Evolutionary conservation across 192 early-diverging fungal species (phyloP).

Genomic region (Backusella liffmaniae): DNA sequence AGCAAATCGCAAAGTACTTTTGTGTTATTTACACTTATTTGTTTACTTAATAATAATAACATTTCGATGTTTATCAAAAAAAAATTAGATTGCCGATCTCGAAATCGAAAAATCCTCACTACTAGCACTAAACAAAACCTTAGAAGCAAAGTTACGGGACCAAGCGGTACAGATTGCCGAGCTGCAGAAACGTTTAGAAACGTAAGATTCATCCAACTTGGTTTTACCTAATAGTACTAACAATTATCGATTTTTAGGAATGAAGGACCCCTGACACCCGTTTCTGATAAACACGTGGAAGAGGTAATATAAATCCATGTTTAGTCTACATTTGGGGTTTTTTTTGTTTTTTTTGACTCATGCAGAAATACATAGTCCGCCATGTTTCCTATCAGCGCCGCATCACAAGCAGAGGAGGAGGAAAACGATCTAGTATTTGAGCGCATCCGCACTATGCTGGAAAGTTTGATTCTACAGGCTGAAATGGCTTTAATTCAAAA

Average conservation of each 20-base stretch:
- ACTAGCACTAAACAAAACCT: constrained; percentile 18
- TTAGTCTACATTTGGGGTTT: constrained; percentile 6
- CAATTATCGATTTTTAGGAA: constrained; percentile 13
- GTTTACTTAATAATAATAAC: constrained; percentile 1
- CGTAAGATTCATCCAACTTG: constrained; percentile 7
- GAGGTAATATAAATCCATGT: constrained; percentile 19
- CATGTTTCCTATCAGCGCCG: not conserved
- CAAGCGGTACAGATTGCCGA: constrained; percentile 23
- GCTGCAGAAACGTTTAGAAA: constrained; percentile 24
- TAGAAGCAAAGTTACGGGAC: constrained; percentile 16
- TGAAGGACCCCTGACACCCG: constrained; percentile 30
- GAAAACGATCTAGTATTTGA: constrained; percentile 4
- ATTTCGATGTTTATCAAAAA: not conserved
- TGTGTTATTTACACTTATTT: not conserved
- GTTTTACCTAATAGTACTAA: not conserved
- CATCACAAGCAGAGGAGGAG: not conserved
- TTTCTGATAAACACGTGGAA: constrained; percentile 20
- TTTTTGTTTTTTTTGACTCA: constrained; percentile 3
- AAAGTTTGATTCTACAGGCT: constrained; percentile 8
- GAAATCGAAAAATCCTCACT: constrained; percentile 30
- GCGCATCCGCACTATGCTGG: constrained; percentile 6
- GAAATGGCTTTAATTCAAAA: constrained; percentile 10
- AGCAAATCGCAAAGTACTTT: constrained; percentile 26
- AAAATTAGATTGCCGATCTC: constrained; percentile 27
- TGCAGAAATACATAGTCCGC: not conserved